Evolutionary conservation across 1,284 basidiomycete genomes (phyloP).

Genomic region (Boletus semigastroideus): DNA sequence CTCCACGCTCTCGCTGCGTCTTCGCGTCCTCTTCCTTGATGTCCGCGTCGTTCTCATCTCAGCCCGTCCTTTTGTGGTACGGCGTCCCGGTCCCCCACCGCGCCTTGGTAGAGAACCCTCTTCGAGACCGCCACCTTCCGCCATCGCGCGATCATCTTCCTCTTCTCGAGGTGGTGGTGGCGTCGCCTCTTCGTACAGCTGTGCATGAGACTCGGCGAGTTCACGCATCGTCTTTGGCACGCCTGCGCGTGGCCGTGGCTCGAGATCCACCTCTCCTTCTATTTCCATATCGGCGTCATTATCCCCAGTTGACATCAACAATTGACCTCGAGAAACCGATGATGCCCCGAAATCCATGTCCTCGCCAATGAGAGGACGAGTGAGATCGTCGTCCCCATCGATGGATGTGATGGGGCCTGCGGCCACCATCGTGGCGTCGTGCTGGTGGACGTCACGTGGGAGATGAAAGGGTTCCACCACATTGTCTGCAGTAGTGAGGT

Average conservation of each 20-base stretch:
- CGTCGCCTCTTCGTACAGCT: conserved; percentile 5
- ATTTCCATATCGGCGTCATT: conserved; percentile 3
- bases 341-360: neutral
- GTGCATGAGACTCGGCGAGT: conserved; percentile 51
- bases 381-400: conserved; percentile 3
- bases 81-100: conserved; percentile 8
- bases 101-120: conserved; percentile 3
- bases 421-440: conserved; percentile 19
- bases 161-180: conserved; percentile 6
- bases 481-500: conserved; percentile 67
- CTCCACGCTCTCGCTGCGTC: conserved; percentile 9
- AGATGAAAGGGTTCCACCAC: conserved; percentile 70
- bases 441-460: conserved; percentile 53
- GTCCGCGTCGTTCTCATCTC: conserved; percentile 14
- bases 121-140: conserved; percentile 1
- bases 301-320: conserved; percentile 25
- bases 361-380: neutral
- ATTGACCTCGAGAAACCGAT: conserved; percentile 8
- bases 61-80: conserved; percentile 6
- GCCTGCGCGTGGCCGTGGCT: conserved; percentile 16
- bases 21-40: conserved; percentile 28
- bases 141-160: conserved; percentile 3
- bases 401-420: conserved; percentile 8
- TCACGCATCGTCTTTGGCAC: conserved; percentile 64
- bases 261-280: conserved; percentile 33